These are phyloP conservation scores for Erigeron philadelphicus DNA, from an alignment of 140 eudicot genomes.

Conservation along the genomic window DNA sequence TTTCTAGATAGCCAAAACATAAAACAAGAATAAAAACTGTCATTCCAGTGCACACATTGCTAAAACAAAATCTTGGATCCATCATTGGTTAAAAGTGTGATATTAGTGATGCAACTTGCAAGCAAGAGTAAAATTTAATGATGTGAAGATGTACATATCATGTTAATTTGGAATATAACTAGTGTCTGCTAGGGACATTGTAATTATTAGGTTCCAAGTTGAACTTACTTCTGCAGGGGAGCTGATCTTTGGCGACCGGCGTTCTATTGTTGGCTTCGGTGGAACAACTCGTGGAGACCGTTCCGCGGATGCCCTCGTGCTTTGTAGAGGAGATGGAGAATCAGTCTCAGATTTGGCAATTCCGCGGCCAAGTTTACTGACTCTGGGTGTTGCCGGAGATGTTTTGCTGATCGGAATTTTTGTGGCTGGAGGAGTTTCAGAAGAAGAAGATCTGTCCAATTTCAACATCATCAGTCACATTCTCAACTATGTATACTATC, in stretches of 20 bases:
- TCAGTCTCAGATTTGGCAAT: conserved; percentile 53
- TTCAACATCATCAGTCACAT: conserved; percentile 27
- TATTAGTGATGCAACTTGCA: too few species aligned
- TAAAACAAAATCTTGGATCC: too few species aligned
- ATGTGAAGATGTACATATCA: too few species aligned
- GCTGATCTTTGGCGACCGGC: conserved; percentile 57
- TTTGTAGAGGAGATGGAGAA: conserved; percentile 59
- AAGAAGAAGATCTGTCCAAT: conserved; percentile 48
- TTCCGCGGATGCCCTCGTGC: conserved; percentile 51
- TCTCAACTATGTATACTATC: neutral
- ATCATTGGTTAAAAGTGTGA: too few species aligned
- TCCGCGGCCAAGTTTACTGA: conserved; percentile 48
- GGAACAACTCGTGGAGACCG: conserved; percentile 62
- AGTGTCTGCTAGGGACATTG: neutral
- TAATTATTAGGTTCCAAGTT: neutral
- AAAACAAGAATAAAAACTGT: neutral
- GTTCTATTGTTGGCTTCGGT: conserved; percentile 55
- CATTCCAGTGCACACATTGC: neutral
- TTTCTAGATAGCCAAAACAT: conserved; percentile 45
- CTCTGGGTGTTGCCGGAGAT: conserved; percentile 64
- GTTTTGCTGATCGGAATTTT: conserved; percentile 36
- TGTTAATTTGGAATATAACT: neutral
- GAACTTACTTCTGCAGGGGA: conserved; percentile 67
- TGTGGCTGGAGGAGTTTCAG: conserved; percentile 50
- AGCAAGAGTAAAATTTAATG: too few species aligned